Evolutionary conservation across 495 filamentous ascomycete genomes (phyloP).

Genomic region (Penicillium silybi): DNA sequence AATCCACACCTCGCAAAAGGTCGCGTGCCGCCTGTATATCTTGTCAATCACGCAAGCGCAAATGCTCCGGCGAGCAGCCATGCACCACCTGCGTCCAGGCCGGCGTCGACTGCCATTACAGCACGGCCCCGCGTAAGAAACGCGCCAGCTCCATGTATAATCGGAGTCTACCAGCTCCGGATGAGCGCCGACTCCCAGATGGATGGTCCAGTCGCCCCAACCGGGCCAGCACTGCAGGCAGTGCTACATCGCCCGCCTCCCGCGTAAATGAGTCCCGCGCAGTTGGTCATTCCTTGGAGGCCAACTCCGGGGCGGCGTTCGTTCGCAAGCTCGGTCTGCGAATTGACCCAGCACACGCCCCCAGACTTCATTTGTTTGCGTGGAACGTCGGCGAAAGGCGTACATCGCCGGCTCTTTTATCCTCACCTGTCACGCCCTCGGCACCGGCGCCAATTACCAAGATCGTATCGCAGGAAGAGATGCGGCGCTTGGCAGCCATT

Average conservation of each 20-base stretch:
- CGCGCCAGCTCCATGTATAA: conserved; percentile 15
- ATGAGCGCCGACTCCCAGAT: conserved; percentile 16
- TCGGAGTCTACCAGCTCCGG: conserved; percentile 7
- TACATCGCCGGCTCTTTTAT: conserved; percentile 10
- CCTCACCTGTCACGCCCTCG: conserved; percentile 5
- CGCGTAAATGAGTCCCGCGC: not conserved
- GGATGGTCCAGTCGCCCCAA: conserved; percentile 2
- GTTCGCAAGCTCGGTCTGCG: conserved; percentile 49
- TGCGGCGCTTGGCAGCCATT: conserved; percentile 33
- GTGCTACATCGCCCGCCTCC: conserved; percentile 8
- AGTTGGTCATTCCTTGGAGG: conserved; percentile 34
- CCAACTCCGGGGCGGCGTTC: conserved; percentile 55
- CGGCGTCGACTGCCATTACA: conserved; percentile 47
- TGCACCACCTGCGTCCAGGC: conserved; percentile 49
- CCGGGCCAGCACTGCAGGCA: conserved; percentile 2
- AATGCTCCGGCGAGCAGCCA: conserved; percentile 50
- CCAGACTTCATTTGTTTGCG: conserved; percentile 51
- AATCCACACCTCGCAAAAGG: conserved; percentile 36
- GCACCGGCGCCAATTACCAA: conserved; percentile 26
- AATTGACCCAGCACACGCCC: conserved; percentile 47
- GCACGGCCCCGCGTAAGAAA: conserved; percentile 33
- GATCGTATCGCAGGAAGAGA: conserved; percentile 39
- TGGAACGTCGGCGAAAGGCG: conserved; percentile 51
- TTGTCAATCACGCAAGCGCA: conserved; percentile 51
- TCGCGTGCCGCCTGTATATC: conserved; percentile 47